Conservation (phyloP, 139 green algal species). For the Volvox africanus region DNA sequence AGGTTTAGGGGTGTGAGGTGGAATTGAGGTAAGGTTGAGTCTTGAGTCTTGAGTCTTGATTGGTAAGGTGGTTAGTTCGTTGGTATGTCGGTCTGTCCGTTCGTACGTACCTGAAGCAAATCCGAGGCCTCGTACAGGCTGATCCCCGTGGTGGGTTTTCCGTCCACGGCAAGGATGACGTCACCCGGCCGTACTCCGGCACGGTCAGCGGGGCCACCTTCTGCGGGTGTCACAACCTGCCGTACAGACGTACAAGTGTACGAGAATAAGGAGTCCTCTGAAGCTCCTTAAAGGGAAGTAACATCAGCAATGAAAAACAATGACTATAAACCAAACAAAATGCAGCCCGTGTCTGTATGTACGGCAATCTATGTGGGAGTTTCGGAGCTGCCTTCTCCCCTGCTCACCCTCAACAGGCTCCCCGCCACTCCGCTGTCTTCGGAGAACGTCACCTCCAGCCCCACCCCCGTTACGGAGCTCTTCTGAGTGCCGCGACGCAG, state of each 20-base stretch:
- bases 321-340: too few relatives aligned
- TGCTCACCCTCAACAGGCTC: conserved; percentile 30
- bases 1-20: too few relatives aligned
- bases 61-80: background rate
- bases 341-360: too few relatives aligned
- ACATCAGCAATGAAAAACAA: too few relatives aligned
- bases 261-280: too few relatives aligned
- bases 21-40: too few relatives aligned
- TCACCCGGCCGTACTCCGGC: conserved; percentile 89
- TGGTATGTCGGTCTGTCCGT: background rate
- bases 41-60: background rate
- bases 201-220: conserved; percentile 87
- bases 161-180: conserved; percentile 87
- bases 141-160: conserved; percentile 69
- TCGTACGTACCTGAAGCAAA: conserved; percentile 76
- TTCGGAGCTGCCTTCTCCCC: too few relatives aligned
- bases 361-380: too few relatives aligned
- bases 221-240: conserved; percentile 86
- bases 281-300: too few relatives aligned
- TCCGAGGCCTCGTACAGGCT: conserved; percentile 92
- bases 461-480: conserved; percentile 79
- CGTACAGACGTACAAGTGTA: background rate
- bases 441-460: conserved; percentile 80
- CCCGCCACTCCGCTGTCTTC: background rate
- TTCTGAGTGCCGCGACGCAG: conserved; percentile 67